Percentiles rank a stretch among this genome's conserved stretches.
phyloP scores from a whole-genome alignment of 1,284 basidiomycete species.

The Cutaneotrichosporon mucoides region DNA sequence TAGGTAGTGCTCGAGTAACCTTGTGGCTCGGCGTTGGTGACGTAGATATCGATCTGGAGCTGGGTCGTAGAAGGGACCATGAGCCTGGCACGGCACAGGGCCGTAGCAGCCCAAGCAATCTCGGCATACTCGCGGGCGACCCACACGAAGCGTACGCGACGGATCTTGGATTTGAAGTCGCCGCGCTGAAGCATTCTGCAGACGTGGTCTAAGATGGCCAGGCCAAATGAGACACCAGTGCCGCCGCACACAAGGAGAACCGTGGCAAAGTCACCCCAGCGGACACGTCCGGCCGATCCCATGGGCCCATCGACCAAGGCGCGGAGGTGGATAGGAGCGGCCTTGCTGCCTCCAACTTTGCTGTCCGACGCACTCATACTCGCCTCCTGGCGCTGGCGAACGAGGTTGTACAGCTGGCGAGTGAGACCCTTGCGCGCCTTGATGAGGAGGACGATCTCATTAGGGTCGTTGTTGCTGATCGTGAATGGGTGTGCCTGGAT shows the following conservation, averaged over 20 bases:
- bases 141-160: slow-evolving; percentile 75
- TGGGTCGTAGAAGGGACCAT: slow-evolving; percentile 57
- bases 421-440: slow-evolving; percentile 76
- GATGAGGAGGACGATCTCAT: slow-evolving; percentile 66
- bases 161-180: slow-evolving; percentile 52
- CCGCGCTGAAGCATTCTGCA: slow-evolving; percentile 60
- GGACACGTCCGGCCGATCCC: slow-evolving; percentile 64
- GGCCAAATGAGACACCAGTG: slow-evolving; percentile 71
- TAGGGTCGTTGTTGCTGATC: slow-evolving; percentile 63
- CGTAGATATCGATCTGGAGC: slow-evolving; percentile 73
- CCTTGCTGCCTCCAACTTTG: slow-evolving; percentile 22
- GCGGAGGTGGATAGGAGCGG: slow-evolving; percentile 50
- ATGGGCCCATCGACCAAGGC: slow-evolving; percentile 72
- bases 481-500: slow-evolving; percentile 79
- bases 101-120: slow-evolving; percentile 72
- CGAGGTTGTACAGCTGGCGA: slow-evolving; percentile 62
- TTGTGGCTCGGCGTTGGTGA: slow-evolving; percentile 56
- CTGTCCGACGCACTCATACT: slow-evolving; percentile 14
- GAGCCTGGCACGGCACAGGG: slow-evolving; percentile 63
- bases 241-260: slow-evolving; percentile 72
- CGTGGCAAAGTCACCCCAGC: slow-evolving; percentile 64
- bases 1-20: background rate
- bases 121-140: slow-evolving; percentile 78
- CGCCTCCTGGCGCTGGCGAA: slow-evolving; percentile 43
- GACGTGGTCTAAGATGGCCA: slow-evolving; percentile 67